Base-by-base conservation (phyloP, 1,284 basidiomycete species). In the Melanopsichium pennsylvanicum region DNA sequence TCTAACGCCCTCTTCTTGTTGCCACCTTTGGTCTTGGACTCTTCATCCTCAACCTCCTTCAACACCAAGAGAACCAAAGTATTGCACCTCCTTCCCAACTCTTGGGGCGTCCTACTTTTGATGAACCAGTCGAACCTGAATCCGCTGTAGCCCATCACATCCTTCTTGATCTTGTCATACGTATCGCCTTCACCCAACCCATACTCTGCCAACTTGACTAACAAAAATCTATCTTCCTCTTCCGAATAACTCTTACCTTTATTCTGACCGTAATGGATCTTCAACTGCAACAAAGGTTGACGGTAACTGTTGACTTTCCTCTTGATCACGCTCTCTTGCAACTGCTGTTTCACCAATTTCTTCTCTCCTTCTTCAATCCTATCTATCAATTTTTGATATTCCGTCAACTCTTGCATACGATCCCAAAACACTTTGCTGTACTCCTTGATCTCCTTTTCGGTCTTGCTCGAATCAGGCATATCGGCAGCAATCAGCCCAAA, bases 81-180 rank as follows among this genome's bases (percentile, higher is more conserved):
- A 72, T 90, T 90, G 74, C 93, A 97, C 49, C 96, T 84, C 71
- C 95, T 85, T 72, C 90, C 88, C 60, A 99, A 84, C 84, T 99
- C 96, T 76, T 92, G 88, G 10, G 92, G 89, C 21, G 91, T 93
- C 46, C 96, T 85, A 66, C 90, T 92, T 85, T 97, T 97, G 86
- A 98, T 92, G 85, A 97, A 98, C 94, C 94, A 97, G 80, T 97
- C 93, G 75, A 97, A 75, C 10, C 74, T 61, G 84, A 98, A 98
- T n/a, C 93, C 89, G 0, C 93, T 92, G 83, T 93, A 95, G 81
- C 94, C 92, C 33, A 89, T 89, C 58, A 98, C 92, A 82, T 98
- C 95, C 82, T 89, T 88, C 86, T 97, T 97, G 84, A 98, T 97
- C 44, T 89, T 84, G 78, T 99, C 95, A 79, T 93, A 97, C 32